Conservation (phyloP, 2,329 filamentous ascomycete species). For the Thielaviopsis euricoi region DNA sequence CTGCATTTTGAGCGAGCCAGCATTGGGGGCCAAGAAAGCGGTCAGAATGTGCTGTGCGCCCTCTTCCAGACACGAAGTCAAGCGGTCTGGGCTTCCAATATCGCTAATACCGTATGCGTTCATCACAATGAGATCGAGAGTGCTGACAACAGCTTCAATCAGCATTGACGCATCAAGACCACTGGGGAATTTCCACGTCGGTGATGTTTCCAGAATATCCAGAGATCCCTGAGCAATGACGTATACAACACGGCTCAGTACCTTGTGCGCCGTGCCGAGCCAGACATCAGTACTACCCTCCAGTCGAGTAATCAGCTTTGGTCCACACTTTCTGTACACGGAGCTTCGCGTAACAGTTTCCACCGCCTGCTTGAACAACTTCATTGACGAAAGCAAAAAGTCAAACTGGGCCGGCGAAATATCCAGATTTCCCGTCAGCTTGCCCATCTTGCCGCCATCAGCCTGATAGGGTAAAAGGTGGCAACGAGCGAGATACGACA, state of each 20-base stretch:
- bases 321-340: constrained; percentile 45
- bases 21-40: constrained; percentile 55
- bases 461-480: constrained; percentile 63
- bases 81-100: constrained; percentile 25
- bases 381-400: constrained; percentile 57
- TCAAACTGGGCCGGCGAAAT: constrained; percentile 59
- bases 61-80: constrained; percentile 48
- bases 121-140: constrained; percentile 54
- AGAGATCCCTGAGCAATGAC: constrained; percentile 61
- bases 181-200: constrained; percentile 67
- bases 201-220: constrained; percentile 72
- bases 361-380: constrained; percentile 58
- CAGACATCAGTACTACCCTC: constrained; percentile 36
- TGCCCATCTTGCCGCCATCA: constrained; percentile 58
- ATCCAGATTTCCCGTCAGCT: constrained; percentile 69
- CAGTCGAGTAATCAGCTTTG: constrained; percentile 31
- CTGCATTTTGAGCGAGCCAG: constrained; percentile 57
- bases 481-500: constrained; percentile 76
- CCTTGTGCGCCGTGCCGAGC: constrained; percentile 62
- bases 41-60: constrained; percentile 63
- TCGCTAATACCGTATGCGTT: constrained; percentile 64
- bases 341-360: constrained; percentile 57
- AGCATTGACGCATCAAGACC: constrained; percentile 53
- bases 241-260: constrained; percentile 53
- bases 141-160: constrained; percentile 47